phyloP scores from a whole-genome alignment of 1,139 yeast genomes.

The Suhomyces chickasaworum region DNA sequence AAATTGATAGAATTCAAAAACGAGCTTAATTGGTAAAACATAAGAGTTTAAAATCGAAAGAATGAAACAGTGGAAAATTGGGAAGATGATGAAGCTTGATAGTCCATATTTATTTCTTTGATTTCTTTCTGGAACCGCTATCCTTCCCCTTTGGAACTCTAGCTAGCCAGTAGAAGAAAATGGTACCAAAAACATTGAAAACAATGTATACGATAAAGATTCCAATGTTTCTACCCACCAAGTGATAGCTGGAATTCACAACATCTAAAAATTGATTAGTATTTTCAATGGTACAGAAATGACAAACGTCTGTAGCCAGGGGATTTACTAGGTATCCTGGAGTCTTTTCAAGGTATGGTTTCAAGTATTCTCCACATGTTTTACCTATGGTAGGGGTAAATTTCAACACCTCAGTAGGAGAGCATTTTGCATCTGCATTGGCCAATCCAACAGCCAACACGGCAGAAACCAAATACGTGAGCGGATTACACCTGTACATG shows the following conservation, averaged over 20 bases:
- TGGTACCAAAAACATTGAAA: conserved; percentile 54
- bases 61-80: too few relatives aligned
- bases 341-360: conserved; percentile 31
- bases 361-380: conserved; percentile 53
- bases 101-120: not conserved
- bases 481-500: conserved; percentile 66
- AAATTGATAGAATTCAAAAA: too few relatives aligned
- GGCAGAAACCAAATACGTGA: conserved; percentile 60
- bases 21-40: too few relatives aligned
- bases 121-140: conserved; percentile 3
- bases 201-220: conserved; percentile 34
- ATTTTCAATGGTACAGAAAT: conserved; percentile 44
- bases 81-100: too few relatives aligned
- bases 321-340: conserved; percentile 41
- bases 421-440: conserved; percentile 48
- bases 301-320: conserved; percentile 42
- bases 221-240: conserved; percentile 13
- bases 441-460: conserved; percentile 56
- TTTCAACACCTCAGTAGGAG: conserved; percentile 44
- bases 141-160: conserved; percentile 60
- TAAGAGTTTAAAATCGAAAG: too few relatives aligned
- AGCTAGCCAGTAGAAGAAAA: conserved; percentile 69
- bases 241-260: conserved; percentile 8
- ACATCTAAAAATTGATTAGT: conserved; percentile 27
- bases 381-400: conserved; percentile 51